Conservation (phyloP, 768 basidiomycete genomes). For the Tricholoma bakamatsutake region DNA sequence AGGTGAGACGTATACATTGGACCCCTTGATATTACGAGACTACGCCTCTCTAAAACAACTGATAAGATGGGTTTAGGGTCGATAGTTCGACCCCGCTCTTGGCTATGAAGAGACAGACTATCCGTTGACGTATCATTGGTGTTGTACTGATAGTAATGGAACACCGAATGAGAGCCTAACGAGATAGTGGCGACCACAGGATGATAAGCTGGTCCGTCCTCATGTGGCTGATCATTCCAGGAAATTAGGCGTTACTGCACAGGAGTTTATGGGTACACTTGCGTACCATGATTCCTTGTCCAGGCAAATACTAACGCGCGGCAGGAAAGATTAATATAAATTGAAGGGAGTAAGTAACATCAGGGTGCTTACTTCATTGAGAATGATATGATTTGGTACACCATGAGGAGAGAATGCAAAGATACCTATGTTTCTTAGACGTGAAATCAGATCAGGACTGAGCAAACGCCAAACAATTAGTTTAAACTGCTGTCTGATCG, state of each 20-base stretch:
- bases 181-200: constrained; percentile 91
- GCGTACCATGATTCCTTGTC: constrained; percentile 87
- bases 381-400: constrained; percentile 81
- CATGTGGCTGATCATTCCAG: constrained; percentile 62
- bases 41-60: constrained; percentile 79
- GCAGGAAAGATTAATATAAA: neutral
- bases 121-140: constrained; percentile 15
- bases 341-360: neutral
- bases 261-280: neutral
- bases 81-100: constrained; percentile 45
- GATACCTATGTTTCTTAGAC: constrained; percentile 57
- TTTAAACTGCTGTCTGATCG: neutral
- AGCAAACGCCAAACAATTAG: constrained; percentile 1
- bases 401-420: constrained; percentile 61
- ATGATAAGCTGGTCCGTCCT: constrained; percentile 86
- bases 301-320: constrained; percentile 61
- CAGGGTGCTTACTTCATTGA: constrained; percentile 62
- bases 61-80: constrained; percentile 62
- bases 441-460: constrained; percentile 74
- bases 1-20: constrained; percentile 66
- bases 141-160: constrained; percentile 75
- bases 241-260: neutral
- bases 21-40: constrained; percentile 70
- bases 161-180: constrained; percentile 74
- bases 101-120: constrained; percentile 11